Conservation (phyloP, 192 early-diverging fungal genomes). For the Backusella australiensis region DNA sequence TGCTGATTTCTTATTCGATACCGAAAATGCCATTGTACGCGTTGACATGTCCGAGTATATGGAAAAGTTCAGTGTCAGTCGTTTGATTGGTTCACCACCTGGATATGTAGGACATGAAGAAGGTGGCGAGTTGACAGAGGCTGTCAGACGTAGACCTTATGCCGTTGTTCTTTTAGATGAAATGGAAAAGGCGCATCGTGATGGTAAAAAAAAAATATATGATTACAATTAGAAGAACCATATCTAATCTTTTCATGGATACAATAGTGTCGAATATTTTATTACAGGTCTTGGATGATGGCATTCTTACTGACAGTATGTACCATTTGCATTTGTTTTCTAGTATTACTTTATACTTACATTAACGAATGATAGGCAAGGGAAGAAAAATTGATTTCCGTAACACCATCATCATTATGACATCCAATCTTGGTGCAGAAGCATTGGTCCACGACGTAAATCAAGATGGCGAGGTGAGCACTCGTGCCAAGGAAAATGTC, state of each 20-base stretch:
- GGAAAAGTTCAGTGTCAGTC: conserved; percentile 71
- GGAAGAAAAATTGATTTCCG: conserved; percentile 92
- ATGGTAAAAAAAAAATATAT: conserved; percentile 19
- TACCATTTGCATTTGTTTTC: not conserved
- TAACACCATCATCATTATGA: conserved; percentile 96
- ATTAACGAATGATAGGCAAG: conserved; percentile 50
- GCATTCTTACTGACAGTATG: conserved; percentile 80
- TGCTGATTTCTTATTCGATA: conserved; percentile 91
- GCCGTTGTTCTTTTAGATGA: conserved; percentile 96
- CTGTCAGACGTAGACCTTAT: conserved; percentile 88
- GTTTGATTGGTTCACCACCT: conserved; percentile 93
- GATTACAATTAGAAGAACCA: not conserved
- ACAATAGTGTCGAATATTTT: conserved; percentile 73
- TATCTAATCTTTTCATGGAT: not conserved
- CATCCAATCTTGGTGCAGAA: conserved; percentile 44
- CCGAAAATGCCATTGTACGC: conserved; percentile 92
- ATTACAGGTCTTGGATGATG: conserved; percentile 91
- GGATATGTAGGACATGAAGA: conserved; percentile 97
- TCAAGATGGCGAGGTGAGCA: conserved; percentile 23
- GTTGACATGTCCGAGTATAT: conserved; percentile 99
- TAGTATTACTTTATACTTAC: not conserved
- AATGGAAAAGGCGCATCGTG: conserved; percentile 93
- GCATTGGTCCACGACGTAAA: conserved; percentile 35
- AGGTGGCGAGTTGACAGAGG: conserved; percentile 95
- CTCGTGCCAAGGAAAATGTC: conserved; percentile 50